Evolutionary conservation across 2,329 filamentous ascomycete species (phyloP).

Genomic region (Fusarium guadeloupense): DNA sequence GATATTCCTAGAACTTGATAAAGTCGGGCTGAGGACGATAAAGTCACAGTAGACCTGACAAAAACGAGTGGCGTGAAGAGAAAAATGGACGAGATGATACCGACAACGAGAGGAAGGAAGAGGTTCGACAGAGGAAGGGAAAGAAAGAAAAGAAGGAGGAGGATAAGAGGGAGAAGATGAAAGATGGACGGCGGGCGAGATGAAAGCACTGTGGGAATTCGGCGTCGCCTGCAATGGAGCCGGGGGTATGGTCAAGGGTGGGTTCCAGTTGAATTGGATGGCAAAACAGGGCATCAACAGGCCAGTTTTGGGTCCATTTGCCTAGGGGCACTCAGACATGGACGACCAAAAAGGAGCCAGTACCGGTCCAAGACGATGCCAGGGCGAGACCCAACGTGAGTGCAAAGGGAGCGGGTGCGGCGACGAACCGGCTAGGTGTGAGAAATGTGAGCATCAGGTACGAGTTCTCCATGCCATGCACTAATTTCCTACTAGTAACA

Average conservation of each 20-base stretch:
- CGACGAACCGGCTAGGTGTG: constrained; percentile 19
- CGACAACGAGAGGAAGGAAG: constrained; percentile 42
- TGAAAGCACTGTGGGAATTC: constrained; percentile 42
- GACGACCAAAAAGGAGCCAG: constrained; percentile 26
- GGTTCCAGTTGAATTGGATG: constrained; percentile 27
- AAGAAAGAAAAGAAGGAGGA: constrained; percentile 39
- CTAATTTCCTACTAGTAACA: constrained; percentile 32
- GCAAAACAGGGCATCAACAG: constrained; percentile 35
- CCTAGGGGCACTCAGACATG: constrained; percentile 36
- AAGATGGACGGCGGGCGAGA: constrained; percentile 38
- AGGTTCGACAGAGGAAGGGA: constrained; percentile 39
- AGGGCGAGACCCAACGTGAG: constrained; percentile 18
- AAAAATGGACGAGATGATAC: constrained; percentile 45
- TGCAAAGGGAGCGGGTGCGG: constrained; percentile 26
- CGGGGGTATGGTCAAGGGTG: constrained; percentile 19
- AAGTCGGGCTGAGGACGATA: constrained; percentile 40
- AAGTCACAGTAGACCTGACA: constrained; percentile 45
- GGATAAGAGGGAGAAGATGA: constrained; percentile 38
- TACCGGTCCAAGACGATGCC: constrained; percentile 17
- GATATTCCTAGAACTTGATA: constrained; percentile 39
- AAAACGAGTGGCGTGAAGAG: constrained; percentile 53
- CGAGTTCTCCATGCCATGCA: constrained; percentile 19
- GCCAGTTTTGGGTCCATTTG: constrained; percentile 23
- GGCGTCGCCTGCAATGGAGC: constrained; percentile 25
- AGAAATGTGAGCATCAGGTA: constrained; percentile 22